Evolutionary conservation across 768 basidiomycete genomes (phyloP), one percentile per base, ranked within the genome.

Genomic region (Lactifluus piperatus): DNA sequence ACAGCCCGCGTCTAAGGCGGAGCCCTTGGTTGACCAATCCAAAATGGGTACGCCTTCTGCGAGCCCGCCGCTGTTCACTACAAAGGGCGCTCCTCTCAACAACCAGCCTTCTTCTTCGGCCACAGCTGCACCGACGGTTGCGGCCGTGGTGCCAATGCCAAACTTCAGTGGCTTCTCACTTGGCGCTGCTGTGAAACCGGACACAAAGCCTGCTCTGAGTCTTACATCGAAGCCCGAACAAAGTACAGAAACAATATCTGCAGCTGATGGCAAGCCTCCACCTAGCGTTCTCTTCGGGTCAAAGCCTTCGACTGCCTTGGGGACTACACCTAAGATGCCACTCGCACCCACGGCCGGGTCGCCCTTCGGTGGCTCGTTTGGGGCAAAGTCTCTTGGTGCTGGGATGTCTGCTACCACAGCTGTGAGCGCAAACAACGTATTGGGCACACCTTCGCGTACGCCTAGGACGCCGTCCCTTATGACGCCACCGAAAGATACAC

Each of bases 11-110:
- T 58, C 7, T 46, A 36, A 7, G 18, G 26, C 22, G 41, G 53
- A 62, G 61, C 32, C 50, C 39, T 32, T 39, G 44, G 49, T 18
- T 5, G 48, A 50, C 22, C 49, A 48, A 32, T 2, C 30, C 16
- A 37, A 54, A n/a, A 64, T 51, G 20, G 32, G 64, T 2, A 46
- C 67, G 20, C 29, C 65, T 14, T 50, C 61, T n/a, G 73, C 72
- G 48, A 61, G 76, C 51, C 77, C 83, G 7, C 64, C 64, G 7
- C 37, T 32, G 34, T 36, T 52, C 26, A 26, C 47, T 6, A 20
- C 53, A 4, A 56, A 63, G 34, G 51, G 30, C 2, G 16, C 14
- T 11, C 14, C 49, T 3, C n/a, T 39, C 8, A 36, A 37, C 36
- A 32, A 20, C 14, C 34, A 39, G 27, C 43, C 51, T 14, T 37